A percentile compares a stretch with the other conserved stretches of the same genome.
Conservation (phyloP, 805 yeast species). For the Lachancea waltii region DNA sequence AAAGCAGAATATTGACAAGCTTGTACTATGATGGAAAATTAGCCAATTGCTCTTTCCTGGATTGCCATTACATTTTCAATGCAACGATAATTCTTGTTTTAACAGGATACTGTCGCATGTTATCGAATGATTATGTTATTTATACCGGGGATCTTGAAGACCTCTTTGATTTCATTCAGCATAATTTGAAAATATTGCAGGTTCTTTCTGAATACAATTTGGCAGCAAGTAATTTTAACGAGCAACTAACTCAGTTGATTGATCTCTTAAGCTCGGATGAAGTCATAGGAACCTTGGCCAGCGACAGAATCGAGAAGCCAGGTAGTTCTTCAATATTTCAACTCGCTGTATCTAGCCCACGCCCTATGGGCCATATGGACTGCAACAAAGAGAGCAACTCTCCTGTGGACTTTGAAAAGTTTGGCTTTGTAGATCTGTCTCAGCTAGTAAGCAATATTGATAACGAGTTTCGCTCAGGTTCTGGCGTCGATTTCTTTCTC, state of each 20-base stretch:
- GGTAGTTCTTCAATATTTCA: not conserved
- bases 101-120: slow-evolving; percentile 13
- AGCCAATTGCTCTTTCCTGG: slow-evolving; percentile 16
- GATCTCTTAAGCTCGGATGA: slow-evolving; percentile 14
- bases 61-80: slow-evolving; percentile 19
- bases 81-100: slow-evolving; percentile 15
- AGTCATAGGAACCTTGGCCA: not conserved
- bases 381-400: not conserved
- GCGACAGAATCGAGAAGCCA: not conserved
- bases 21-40: slow-evolving; percentile 15
- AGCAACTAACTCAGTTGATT: slow-evolving; percentile 17
- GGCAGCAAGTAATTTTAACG: slow-evolving; percentile 14
- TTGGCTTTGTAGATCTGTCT: slow-evolving; percentile 14
- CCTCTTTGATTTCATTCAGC: slow-evolving; percentile 13
- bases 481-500: not conserved
- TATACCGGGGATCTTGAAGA: slow-evolving; percentile 9
- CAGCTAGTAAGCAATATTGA: not conserved
- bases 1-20: slow-evolving; percentile 14
- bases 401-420: slow-evolving; percentile 5
- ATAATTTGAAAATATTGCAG: slow-evolving; percentile 14
- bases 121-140: slow-evolving; percentile 9
- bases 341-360: not conserved
- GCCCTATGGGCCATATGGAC: not conserved
- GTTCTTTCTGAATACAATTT: slow-evolving; percentile 14
- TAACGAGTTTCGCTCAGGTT: slow-evolving; percentile 1